Evolutionary conservation across 1,284 basidiomycete species (phyloP), one percentile per base, ranked within the genome.

Genomic region (Melanopsichium pennsylvanicum): DNA sequence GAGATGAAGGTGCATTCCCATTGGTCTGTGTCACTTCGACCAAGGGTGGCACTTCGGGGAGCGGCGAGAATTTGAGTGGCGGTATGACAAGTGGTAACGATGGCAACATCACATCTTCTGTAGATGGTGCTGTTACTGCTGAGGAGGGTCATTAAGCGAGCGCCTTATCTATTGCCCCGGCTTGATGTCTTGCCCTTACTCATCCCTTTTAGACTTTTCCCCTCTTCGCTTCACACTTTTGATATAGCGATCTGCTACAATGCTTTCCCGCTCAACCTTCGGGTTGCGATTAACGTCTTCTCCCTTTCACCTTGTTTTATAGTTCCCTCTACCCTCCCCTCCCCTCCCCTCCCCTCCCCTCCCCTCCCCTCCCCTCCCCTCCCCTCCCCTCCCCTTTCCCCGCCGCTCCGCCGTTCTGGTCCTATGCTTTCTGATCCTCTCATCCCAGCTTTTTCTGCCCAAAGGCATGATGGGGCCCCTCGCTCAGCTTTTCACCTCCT

Each of bases 11-110:
- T 26, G 74, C 75, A 11, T 68, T 75, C 58, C 75, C 75, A 31
- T 46, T 77, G 38, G 75, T 77, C 23, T 77, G 75, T 27, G 74
- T 75, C 22, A 74, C 72, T 26, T 61, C 56, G 29, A 67, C 64
- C 32, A 75, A 75, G 47, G 74, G 74, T 27, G 72, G 67, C 35
- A 67, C 55, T 22, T 68, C 54, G 10, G 55, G 57, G 5, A 62
- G 69, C 4, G 68, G 63, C 19, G 63, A 70, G 35, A 60, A 56
- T 31, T 45, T 70, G 25, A 61, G 64, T 33, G 69, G 71, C 8
- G 70, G 71, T 16, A 34, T 67, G 39, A 74, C 72, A 13, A 72
- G 63, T 39, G 74, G 66, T 4, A 52, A 50, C n/a, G 72, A 76
- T 16, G 72, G 59, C 16, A 52, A 57, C 15, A 46, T 64, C 35